Evolutionary conservation across 352 stramenopile genomes (phyloP), one percentile per base, ranked within the genome.

Genomic region (Pythium dissotocum): DNA sequence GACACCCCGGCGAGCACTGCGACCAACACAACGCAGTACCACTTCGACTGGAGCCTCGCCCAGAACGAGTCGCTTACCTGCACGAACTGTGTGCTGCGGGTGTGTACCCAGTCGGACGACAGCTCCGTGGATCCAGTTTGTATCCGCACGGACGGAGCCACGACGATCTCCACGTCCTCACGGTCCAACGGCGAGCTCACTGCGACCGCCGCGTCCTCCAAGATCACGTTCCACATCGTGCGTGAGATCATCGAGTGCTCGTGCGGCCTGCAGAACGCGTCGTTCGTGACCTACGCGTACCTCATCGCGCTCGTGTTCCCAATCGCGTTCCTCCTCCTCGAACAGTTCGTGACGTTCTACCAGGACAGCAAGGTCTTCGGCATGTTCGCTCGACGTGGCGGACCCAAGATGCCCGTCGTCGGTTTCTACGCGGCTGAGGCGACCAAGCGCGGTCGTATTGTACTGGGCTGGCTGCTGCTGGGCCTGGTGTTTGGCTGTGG

Each of bases 281-380:
- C 70, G 8, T 83, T 80, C 6, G 80, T 83, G 30, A 49, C 76
- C 40, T 69, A 80, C 35, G 73, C 82, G 24, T 71, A 83, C 32
- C 28, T 84, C 12, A 77, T 86, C 58, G 79, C 72, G 24, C 62
- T 71, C 6, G 67, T 65, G 3, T 61, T 90, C 21, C 79, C 82
- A 1, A 28, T 86, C 1, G 46, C 71, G 21, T 67, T 79, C 24
- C 58, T 87, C 26, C n/a, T 85, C 9, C 67, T 78, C 5, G 75
- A 90, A 63, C 77, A 83, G 36, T 59, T 88, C 30, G 82, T 88
- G 32, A 87, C 78, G 21, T 86, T 90, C 67, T 90, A 90, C 61
- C 74, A 78, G 18, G 77, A 88, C 64, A 67, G 70, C 12, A 81
- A 90, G 58, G 28, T 83, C 18, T 75, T 74, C 54, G 75, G 79